Conservation (phyloP, 148 eudicot species). For the Fagopyrum tataricum region DNA sequence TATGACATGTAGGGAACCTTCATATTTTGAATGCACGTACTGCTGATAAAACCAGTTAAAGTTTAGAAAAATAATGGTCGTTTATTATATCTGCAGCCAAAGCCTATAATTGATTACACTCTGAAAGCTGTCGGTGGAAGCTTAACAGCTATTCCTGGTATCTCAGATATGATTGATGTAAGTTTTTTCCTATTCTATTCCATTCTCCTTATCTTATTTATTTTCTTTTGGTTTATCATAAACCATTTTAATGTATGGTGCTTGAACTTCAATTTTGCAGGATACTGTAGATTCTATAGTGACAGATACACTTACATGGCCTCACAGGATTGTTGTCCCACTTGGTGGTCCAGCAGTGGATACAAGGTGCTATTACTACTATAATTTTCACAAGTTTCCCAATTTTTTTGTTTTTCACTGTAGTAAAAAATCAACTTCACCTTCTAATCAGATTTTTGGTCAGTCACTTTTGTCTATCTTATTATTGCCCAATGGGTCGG, state of each 20-base stretch:
- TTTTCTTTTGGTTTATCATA: slow-evolving; percentile 14
- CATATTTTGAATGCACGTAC: not conserved
- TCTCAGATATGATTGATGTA: slow-evolving; percentile 97
- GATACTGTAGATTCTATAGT: slow-evolving; percentile 86
- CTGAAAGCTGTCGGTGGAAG: slow-evolving; percentile 96
- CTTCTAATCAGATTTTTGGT: too few relatives aligned
- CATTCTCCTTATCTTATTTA: not conserved
- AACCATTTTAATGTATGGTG: slow-evolving; percentile 12
- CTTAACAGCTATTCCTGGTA: slow-evolving; percentile 89
- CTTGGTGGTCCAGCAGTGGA: slow-evolving; percentile 79
- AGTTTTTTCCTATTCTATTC: slow-evolving; percentile 20
- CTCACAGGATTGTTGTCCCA: slow-evolving; percentile 98
- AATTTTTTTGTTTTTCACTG: too few relatives aligned
- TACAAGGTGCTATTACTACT: slow-evolving; percentile 37
- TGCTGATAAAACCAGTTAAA: too few relatives aligned
- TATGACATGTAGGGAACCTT: not conserved
- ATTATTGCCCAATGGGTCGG: not conserved
- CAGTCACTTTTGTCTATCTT: too few relatives aligned
- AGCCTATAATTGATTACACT: slow-evolving; percentile 87
- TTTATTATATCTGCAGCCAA: slow-evolving; percentile 48
- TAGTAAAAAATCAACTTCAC: too few relatives aligned
- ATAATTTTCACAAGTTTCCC: not conserved
- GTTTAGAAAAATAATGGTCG: too few relatives aligned
- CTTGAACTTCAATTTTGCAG: slow-evolving; percentile 25
- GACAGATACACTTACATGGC: slow-evolving; percentile 88